phyloP scores from a whole-genome alignment of 1,284 basidiomycete genomes.

The Rhodotorula sp. region DNA sequence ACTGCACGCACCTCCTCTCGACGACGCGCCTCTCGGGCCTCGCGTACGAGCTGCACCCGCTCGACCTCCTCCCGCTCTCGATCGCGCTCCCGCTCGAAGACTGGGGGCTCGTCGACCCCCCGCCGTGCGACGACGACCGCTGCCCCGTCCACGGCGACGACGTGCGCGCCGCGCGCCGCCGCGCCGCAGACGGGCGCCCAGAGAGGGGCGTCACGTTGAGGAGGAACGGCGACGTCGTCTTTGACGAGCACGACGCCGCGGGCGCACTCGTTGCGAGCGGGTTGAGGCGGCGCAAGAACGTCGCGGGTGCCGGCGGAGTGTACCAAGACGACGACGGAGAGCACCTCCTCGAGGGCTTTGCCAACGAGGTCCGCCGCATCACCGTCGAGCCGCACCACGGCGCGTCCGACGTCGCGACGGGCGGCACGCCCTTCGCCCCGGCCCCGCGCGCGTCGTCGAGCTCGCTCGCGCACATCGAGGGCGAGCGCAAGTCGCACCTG shows the following conservation, averaged over 20 bases:
- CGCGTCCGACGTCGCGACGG: not conserved
- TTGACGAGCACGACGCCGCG: slow-evolving; percentile 10
- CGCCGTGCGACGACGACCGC: slow-evolving; percentile 4
- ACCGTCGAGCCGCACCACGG: slow-evolving; percentile 5
- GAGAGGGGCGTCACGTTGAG: slow-evolving; percentile 9
- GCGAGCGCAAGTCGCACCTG: slow-evolving; percentile 2
- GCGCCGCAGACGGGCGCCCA: not conserved
- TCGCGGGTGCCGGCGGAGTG: no score
- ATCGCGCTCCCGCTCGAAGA: slow-evolving; percentile 15
- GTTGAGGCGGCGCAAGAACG: not conserved
- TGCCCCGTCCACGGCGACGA: slow-evolving; percentile 1
- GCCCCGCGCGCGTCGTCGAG: not conserved
- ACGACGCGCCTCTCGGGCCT: slow-evolving; percentile 34
- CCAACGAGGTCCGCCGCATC: slow-evolving; percentile 17
- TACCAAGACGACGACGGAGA: no score
- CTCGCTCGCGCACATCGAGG: slow-evolving; percentile 7
- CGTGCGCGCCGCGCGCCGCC: not conserved
- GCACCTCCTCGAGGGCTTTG: not conserved
- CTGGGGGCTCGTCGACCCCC: slow-evolving; percentile 16
- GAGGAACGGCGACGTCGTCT: slow-evolving; percentile 19
- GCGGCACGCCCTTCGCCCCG: not conserved
- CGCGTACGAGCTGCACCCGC: slow-evolving; percentile 34
- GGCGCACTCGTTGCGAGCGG: not conserved
- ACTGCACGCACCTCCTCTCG: slow-evolving; percentile 31
- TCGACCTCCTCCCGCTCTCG: slow-evolving; percentile 25